Evolutionary conservation across 345 rosid genomes (phyloP).

Genomic region (Aquilaria yunnanensis): DNA sequence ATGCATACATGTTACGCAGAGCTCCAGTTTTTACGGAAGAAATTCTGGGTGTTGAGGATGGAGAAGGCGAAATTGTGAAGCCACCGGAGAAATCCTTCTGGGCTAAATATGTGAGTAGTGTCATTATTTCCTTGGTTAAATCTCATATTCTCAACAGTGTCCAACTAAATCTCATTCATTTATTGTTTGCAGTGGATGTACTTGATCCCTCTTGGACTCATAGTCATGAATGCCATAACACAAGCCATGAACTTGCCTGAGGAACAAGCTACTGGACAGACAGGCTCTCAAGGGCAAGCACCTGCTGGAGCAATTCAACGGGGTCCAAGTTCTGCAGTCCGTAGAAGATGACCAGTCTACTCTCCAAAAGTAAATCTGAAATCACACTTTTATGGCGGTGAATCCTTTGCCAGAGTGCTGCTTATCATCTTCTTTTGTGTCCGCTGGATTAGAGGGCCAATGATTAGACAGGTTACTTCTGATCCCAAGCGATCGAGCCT

Average conservation of each 20-base stretch:
- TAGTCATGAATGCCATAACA: slow-evolving; percentile 88
- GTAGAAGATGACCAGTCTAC: slow-evolving; percentile 44
- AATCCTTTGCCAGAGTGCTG: too few relatives aligned
- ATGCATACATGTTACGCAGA: slow-evolving; percentile 28
- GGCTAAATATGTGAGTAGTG: slow-evolving; percentile 87
- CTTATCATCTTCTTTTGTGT: too few relatives aligned
- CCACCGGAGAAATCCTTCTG: slow-evolving; percentile 89
- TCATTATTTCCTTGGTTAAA: neutral
- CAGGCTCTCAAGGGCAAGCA: slow-evolving; percentile 36
- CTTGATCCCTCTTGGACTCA: slow-evolving; percentile 80
- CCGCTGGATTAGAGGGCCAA: too few relatives aligned
- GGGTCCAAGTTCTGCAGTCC: slow-evolving; percentile 36
- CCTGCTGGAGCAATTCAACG: slow-evolving; percentile 39
- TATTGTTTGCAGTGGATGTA: slow-evolving; percentile 82
- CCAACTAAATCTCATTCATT: neutral
- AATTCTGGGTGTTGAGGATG: slow-evolving; percentile 44
- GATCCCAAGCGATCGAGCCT: too few relatives aligned
- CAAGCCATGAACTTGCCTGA: slow-evolving; percentile 91
- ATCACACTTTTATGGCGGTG: too few relatives aligned
- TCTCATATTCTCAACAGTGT: neutral
- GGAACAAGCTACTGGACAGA: slow-evolving; percentile 51
- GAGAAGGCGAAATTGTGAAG: slow-evolving; percentile 49
- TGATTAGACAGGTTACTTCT: too few relatives aligned
- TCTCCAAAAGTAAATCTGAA: too few relatives aligned
- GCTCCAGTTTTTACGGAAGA: slow-evolving; percentile 76